These are phyloP conservation scores for Quercus phellos DNA, from an alignment of 331 rosid species.

Conservation along the genomic window DNA sequence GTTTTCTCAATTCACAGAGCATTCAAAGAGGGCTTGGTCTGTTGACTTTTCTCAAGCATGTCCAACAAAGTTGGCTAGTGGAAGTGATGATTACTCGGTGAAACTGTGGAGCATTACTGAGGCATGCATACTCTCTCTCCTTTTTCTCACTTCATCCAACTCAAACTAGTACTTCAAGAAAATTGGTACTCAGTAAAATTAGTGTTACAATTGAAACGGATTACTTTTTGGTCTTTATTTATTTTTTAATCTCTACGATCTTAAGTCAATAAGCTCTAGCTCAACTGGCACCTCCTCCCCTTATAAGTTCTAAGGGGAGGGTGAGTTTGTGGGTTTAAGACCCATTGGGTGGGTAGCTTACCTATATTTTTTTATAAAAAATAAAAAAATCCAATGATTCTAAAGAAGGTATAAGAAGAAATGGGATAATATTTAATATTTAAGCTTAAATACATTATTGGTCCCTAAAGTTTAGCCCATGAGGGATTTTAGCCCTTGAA, in stretches of 20 bases:
- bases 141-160: background rate
- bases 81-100: conserved; percentile 76
- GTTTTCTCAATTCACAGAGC: conserved; percentile 65
- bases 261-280: background rate
- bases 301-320: no score
- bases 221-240: background rate
- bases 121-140: conserved; percentile 40
- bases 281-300: no score
- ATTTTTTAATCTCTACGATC: background rate
- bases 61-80: conserved; percentile 85
- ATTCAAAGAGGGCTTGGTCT: conserved; percentile 84
- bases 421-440: background rate
- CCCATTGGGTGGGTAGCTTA: no score
- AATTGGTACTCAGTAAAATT: background rate
- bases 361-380: no score
- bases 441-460: background rate
- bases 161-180: background rate
- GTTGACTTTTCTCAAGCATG: conserved; percentile 71
- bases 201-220: background rate
- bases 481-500: no score
- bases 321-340: no score
- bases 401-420: background rate
- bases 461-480: no score
- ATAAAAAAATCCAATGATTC: background rate
- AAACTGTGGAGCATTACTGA: conserved; percentile 72